phyloP scores from a whole-genome alignment of 2,329 filamentous ascomycete species.

The Penicillium sp. region DNA sequence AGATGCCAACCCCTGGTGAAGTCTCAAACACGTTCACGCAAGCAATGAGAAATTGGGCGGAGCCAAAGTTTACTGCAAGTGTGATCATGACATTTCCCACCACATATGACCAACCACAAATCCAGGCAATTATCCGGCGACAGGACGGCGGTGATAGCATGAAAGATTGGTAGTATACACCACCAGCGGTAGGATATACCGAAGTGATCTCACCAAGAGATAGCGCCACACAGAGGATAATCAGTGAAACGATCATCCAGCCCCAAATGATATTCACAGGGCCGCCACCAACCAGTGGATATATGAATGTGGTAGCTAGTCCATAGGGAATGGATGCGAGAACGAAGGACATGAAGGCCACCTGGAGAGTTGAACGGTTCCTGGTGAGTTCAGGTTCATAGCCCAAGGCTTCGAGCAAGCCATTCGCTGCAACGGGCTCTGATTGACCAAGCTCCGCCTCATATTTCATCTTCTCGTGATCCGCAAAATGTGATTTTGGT shows the following conservation, averaged over 20 bases:
- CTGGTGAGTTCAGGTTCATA: constrained; percentile 65
- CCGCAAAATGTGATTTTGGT: not conserved
- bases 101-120: constrained; percentile 72
- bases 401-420: constrained; percentile 42
- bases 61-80: constrained; percentile 72
- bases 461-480: constrained; percentile 3
- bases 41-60: constrained; percentile 56
- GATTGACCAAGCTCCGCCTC: constrained; percentile 10
- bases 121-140: constrained; percentile 66
- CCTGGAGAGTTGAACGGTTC: constrained; percentile 50
- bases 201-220: constrained; percentile 69
- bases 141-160: constrained; percentile 65
- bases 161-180: constrained; percentile 69
- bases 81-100: constrained; percentile 80
- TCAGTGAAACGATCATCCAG: constrained; percentile 64
- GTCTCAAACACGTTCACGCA: constrained; percentile 59
- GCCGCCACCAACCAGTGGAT: constrained; percentile 68
- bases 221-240: constrained; percentile 63
- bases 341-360: constrained; percentile 52
- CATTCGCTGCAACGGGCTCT: constrained; percentile 17
- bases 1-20: constrained; percentile 49
- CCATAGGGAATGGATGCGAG: constrained; percentile 72
- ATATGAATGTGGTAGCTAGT: constrained; percentile 65
- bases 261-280: constrained; percentile 71
- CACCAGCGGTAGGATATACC: constrained; percentile 66